These are phyloP conservation scores for Ogataea allantospora DNA, from an alignment of 805 yeast species.

Conservation along the genomic window DNA sequence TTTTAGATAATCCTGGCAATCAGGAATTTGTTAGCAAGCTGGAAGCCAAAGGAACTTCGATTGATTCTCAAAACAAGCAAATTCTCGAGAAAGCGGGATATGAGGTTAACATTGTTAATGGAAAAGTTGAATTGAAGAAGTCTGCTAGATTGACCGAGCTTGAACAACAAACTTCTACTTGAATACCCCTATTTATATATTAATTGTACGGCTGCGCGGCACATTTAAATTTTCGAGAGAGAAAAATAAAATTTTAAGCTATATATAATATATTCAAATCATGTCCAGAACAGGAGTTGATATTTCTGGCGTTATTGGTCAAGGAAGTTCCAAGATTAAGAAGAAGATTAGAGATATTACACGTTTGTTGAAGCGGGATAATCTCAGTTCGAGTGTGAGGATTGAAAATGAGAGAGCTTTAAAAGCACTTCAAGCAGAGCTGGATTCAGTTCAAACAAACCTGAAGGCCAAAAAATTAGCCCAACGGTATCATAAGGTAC, in stretches of 20 bases:
- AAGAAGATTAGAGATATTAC: conserved; percentile 86
- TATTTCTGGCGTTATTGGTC: conserved; percentile 29
- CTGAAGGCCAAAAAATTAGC: conserved; percentile 45
- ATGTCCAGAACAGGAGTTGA: conserved; percentile 22
- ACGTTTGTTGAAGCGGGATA: conserved; percentile 58
- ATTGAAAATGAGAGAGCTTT: conserved; percentile 47
- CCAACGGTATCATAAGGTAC: conserved; percentile 85
- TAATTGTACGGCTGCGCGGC: conserved; percentile 4
- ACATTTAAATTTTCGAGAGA: conserved; percentile 1
- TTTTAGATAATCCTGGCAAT: conserved; percentile 63
- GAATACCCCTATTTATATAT: background rate
- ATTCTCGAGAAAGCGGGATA: conserved; percentile 63
- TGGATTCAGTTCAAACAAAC: conserved; percentile 39
- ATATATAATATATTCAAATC: background rate
- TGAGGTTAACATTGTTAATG: conserved; percentile 69
- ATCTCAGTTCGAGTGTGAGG: conserved; percentile 54
- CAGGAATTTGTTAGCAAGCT: conserved; percentile 73
- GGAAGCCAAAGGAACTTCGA: conserved; percentile 70
- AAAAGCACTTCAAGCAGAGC: conserved; percentile 46
- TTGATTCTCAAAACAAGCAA: conserved; percentile 51
- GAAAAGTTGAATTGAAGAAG: conserved; percentile 57
- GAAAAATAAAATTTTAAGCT: background rate
- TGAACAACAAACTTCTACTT: conserved; percentile 6
- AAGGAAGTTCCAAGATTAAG: conserved; percentile 55
- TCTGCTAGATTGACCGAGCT: conserved; percentile 17